Evolutionary conservation across 1,284 basidiomycete species (phyloP), one percentile per base, ranked within the genome.

Genomic region (Thelephora terrestris): DNA sequence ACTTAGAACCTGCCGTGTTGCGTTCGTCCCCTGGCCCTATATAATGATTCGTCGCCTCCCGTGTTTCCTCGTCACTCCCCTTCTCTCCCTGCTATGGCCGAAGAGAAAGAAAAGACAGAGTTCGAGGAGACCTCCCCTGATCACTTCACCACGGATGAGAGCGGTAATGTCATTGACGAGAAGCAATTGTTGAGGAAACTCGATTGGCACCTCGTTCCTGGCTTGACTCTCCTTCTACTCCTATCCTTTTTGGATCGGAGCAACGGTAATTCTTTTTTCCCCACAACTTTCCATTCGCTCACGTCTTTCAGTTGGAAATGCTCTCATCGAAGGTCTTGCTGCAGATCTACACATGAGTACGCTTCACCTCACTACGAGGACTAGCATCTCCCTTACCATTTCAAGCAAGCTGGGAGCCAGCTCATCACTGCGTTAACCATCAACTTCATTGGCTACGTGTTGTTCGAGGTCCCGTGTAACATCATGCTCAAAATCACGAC

Each of bases 371-470:
- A 7, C 3, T 10, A 12, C 12, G 20, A 45, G 14, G 14, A 14
- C 16, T 17, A 46, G 17, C 46, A 34, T 20, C 24, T 46, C 29
- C 29, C 29, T 51, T 62, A 77, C 12, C 52, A 71, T 29, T 57
- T 79, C 7, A 32, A 32, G 14, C 29, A 32, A 32, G 29, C 39
- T 9, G 18, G 25, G 12, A 64, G 73, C 6, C 74, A 71, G 49
- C 81, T 81, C 58, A 81, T 81, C 53, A 76, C 75, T 3, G 68
- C 75, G 2, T 61, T 83, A n/a, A 76, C 78, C 0, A 58, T 82
- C 14, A 81, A 79, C 65, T 81, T 86, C 57, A 70, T 79, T 1
- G 76, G 79, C 46, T 85, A 86, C 58, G 74, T 85, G 21, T 53
- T 78, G 14, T 83, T 84, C 55, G 84, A 86, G 61, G 75, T 86